Base-by-base conservation (phyloP, 768 basidiomycete genomes). In the Gelatoporia subvermispora region DNA sequence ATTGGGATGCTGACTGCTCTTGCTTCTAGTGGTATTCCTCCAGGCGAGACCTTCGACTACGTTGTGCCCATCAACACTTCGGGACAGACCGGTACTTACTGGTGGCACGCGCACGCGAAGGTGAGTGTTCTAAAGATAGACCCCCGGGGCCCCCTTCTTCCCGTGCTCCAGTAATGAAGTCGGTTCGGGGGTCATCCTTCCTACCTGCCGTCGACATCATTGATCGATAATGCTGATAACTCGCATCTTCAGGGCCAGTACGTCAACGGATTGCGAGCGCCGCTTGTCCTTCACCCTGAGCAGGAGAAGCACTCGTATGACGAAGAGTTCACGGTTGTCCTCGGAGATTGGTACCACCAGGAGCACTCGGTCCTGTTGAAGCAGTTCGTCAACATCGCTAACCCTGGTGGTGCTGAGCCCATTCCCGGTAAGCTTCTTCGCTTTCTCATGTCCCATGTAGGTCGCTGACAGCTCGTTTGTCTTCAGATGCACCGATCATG, bases 311-410 rank as follows among this genome's bases (percentile, higher is more conserved):
- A 91, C 64, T 55, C 53, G 9, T 97, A 96, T 65, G 93, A 97
- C 65, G 89, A 85, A 22, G 95, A 97, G 56, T 93, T 81, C 68
- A 94, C 88, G 17, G 72, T 98, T 54, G 62, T 93, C 50, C 71
- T 97, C 1, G 78, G 82, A 4, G 94, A 97, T 64, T 98, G 95
- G 94, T 97, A 97, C 61, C 92, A 96, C 61, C 63, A 82, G 5
- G 73, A 90, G 62, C 88, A 92, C 51, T 41, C 67, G 1, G 71
- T 65, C 8, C 76, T 95, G 28, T 43, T 88, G 44, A 64, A 81
- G 21, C 64, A 77, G 28, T 94, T 91, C 66, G 68, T 93, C 62
- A 84, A 66, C 60, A 73, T 81, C 36, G 69, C 75, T 8, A 88
- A 95, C 64, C 93, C 93, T 0, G 78, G 77, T 20, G 93, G 93